A percentile compares a stretch with the other conserved stretches of the same genome.
phyloP scores from a whole-genome alignment of 2,329 filamentous ascomycete genomes.

The Dothistroma septosporum region DNA sequence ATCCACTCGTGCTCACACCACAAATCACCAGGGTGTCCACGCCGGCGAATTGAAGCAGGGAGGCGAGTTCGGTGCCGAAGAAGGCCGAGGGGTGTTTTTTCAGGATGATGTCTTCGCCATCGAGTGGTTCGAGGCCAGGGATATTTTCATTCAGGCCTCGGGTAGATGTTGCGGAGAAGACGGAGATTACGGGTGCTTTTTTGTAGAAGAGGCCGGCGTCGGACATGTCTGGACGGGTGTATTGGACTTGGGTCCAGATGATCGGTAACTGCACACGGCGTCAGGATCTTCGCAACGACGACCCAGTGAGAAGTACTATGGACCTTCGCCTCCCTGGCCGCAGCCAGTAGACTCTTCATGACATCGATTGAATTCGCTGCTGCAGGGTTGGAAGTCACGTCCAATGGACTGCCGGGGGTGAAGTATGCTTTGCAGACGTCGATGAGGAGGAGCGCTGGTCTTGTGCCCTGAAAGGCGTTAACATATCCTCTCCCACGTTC shows the following conservation, averaged over 20 bases:
- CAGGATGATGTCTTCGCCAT: slow-evolving; percentile 19
- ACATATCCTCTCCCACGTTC: too few relatives aligned
- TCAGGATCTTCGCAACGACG: background rate
- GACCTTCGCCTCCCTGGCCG: slow-evolving; percentile 13
- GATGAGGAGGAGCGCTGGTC: slow-evolving; percentile 25
- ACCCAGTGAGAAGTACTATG: background rate
- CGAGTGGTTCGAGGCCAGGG: slow-evolving; percentile 16
- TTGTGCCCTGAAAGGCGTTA: slow-evolving; percentile 15
- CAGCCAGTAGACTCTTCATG: slow-evolving; percentile 19
- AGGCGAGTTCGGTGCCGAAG: slow-evolving; percentile 23
- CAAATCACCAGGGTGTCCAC: slow-evolving; percentile 27
- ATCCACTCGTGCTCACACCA: slow-evolving; percentile 25
- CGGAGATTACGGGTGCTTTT: slow-evolving; percentile 18
- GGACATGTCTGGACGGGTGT: slow-evolving; percentile 19
- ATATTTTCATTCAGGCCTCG: slow-evolving; percentile 15
- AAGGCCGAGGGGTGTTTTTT: slow-evolving; percentile 25
- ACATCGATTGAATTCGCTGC: slow-evolving; percentile 17
- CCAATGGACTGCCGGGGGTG: slow-evolving; percentile 22
- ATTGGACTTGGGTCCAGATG: slow-evolving; percentile 1
- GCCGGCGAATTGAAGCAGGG: slow-evolving; percentile 13
- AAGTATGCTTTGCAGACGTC: slow-evolving; percentile 29
- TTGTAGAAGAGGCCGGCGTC: slow-evolving; percentile 25
- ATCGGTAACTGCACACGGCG: background rate
- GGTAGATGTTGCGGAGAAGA: slow-evolving; percentile 12
- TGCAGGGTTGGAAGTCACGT: slow-evolving; percentile 21